phyloP scores from a whole-genome alignment of 352 stramenopile genomes.

The Phytophthora uliginosa region DNA sequence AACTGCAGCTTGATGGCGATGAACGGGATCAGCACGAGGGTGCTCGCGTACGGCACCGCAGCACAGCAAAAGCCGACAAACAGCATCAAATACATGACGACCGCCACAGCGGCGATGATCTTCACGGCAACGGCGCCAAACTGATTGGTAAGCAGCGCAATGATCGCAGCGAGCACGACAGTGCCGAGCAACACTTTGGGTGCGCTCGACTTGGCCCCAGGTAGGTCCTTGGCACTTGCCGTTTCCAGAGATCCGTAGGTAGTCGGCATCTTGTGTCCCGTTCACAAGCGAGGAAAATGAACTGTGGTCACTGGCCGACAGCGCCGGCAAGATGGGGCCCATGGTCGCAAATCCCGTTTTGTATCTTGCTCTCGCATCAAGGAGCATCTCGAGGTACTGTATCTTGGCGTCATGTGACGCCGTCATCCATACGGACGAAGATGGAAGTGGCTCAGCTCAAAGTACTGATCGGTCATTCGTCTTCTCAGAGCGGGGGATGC shows the following conservation, averaged over 20 bases:
- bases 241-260: not conserved
- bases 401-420: not conserved
- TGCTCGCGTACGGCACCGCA: slow-evolving; percentile 1
- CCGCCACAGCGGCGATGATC: not conserved
- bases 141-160: not conserved
- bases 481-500: not conserved
- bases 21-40: slow-evolving; percentile 7
- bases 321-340: not conserved
- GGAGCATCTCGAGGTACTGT: not conserved
- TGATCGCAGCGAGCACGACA: not conserved
- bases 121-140: not conserved
- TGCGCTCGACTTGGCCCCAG: not conserved
- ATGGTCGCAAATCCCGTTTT: not conserved
- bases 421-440: not conserved
- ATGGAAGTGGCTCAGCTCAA: too few species aligned
- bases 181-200: not conserved
- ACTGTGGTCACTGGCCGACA: not conserved
- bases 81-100: not conserved
- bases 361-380: not conserved
- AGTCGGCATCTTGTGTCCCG: not conserved
- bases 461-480: not conserved
- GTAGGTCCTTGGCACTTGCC: not conserved
- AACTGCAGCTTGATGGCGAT: slow-evolving; percentile 23
- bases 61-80: slow-evolving; percentile 17
- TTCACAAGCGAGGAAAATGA: not conserved